Base-by-base conservation (phyloP, 1,284 basidiomycete genomes). In the Clitocybe nebularis region DNA sequence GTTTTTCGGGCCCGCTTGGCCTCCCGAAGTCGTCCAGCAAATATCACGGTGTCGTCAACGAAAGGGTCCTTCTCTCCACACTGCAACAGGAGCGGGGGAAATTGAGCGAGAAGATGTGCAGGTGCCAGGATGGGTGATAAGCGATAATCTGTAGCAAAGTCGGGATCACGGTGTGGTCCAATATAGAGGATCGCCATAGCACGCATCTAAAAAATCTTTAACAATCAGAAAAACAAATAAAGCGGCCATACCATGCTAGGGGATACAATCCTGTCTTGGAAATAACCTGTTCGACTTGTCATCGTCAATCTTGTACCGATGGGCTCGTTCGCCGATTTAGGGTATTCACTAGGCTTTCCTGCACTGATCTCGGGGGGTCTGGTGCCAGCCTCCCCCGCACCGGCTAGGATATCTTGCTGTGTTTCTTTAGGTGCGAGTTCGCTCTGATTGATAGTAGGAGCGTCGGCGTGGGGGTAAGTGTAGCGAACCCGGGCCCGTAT, bases 141-240 rank as follows among this genome's bases (percentile, higher is more conserved):
- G 66, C 89, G 85, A 65, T 97, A 98, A 71, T 99, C 93, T 30
- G 88, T 88, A 45, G 84, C 81, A 61, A 98, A 92, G 63, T 98
- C 93, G 10, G 95, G 94, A 58, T 92, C 88, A 41, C 83, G 83
- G 54, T 89, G 79, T 0, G 94, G 93, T 0, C 95, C 95, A 48
- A 98, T 87, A 66, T 98, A 98, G 44, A 97, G 72, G 55, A 98
- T 94, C 1, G 94, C 93, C 94, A 98, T 98, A 0, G 94, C 93
- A 30, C 95, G 88, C 89, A 97, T 95, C 93, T 95, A 52, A 24
- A 32, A 19, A 23, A 39, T 40, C 44, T 20, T 39, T 14, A 26
- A 20, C 16, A 16, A 47, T 19, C 22, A 41, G 43, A 37, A 46
- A 44, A 22, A 36, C 45, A 46, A 20, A 34, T 11, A 10, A 41